Evolutionary conservation across 495 filamentous ascomycete genomes (phyloP).

Genomic region (Penicillium atrosanguineum): DNA sequence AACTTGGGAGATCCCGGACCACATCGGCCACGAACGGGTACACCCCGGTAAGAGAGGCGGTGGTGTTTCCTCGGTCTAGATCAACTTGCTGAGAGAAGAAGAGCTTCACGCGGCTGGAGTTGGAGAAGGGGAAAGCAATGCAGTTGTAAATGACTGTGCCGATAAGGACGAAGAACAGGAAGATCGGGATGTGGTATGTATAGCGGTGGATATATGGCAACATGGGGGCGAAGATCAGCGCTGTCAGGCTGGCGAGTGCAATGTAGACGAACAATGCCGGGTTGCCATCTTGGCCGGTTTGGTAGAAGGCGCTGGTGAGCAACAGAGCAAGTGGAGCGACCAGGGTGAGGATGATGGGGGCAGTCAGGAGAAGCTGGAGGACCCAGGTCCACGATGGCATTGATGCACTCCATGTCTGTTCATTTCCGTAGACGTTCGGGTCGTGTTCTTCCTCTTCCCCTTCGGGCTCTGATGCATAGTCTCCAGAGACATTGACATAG

Average conservation of each 20-base stretch:
- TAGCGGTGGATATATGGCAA: conserved; percentile 85
- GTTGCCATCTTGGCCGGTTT: conserved; percentile 80
- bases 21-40: conserved; percentile 66
- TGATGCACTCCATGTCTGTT: conserved; percentile 80
- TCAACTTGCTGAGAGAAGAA: conserved; percentile 84
- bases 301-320: conserved; percentile 66
- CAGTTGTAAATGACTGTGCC: conserved; percentile 87
- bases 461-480: conserved; percentile 25
- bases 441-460: conserved; percentile 35
- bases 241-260: conserved; percentile 60
- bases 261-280: conserved; percentile 67
- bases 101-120: conserved; percentile 73
- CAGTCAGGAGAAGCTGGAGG: conserved; percentile 76
- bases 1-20: conserved; percentile 66
- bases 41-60: conserved; percentile 69
- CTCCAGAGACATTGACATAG: conserved; percentile 49
- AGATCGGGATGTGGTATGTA: conserved; percentile 75
- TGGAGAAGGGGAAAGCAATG: conserved; percentile 82
- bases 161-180: conserved; percentile 69
- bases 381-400: conserved; percentile 85
- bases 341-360: conserved; percentile 72
- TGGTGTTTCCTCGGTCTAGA: conserved; percentile 67
- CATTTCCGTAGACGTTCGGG: conserved; percentile 62
- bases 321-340: conserved; percentile 71
- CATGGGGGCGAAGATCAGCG: conserved; percentile 73